Base-by-base conservation (phyloP, 1,284 basidiomycete genomes). In the Malassezia obtusa region DNA sequence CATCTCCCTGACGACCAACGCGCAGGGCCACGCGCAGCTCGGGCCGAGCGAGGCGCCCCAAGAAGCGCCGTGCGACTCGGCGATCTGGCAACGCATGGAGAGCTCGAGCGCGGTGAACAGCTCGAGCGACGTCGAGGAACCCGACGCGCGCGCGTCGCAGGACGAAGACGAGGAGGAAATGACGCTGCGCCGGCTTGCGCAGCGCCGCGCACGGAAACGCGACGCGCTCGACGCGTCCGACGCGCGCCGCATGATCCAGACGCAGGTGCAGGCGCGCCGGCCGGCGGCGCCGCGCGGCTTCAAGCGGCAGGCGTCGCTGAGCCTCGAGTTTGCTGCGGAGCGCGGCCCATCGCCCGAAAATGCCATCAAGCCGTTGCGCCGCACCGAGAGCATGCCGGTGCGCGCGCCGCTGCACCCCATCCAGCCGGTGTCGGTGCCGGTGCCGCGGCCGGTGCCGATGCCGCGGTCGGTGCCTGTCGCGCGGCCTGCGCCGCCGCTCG, bases 81-180 rank as follows among this genome's bases (percentile, higher is more conserved):
- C 50, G 11, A 49, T 66, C 46, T 67, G 65, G 51, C 55, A 64
- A 35, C 61, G 64, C 46, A 71, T 71, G 68, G 57, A 62, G 32
- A 68, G 65, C 59, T 65, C 63, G 50, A 66, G 63, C 41, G 60
- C 50, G 1, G n/a, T 46, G n/a, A 57, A 59, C 11, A 65, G 62
- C 49, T 65, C 56, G 44, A 60, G 60, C 15, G 60, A 53, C 5
- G 19, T 28, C 32, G 49, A 56, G 14, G 49, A 50, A 14, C 10
- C 25, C 11, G 17, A 36, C 12, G 36, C 46, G 14, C 22, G 6
- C 19, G 28, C 19, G 11, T 40, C 11, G 38, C 38, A 40, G 38
- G 45, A 58, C 14, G 65, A 67, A 36, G 68, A 71, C 47, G 68
- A 71, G 45, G 68, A 71, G 44, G 68, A 71, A 53, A 58, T 54